Percentiles rank a stretch among this genome's conserved stretches.
These are phyloP conservation scores for Pisolithus orientalis DNA, from an alignment of 768 basidiomycete genomes.

Conservation along the genomic window DNA sequence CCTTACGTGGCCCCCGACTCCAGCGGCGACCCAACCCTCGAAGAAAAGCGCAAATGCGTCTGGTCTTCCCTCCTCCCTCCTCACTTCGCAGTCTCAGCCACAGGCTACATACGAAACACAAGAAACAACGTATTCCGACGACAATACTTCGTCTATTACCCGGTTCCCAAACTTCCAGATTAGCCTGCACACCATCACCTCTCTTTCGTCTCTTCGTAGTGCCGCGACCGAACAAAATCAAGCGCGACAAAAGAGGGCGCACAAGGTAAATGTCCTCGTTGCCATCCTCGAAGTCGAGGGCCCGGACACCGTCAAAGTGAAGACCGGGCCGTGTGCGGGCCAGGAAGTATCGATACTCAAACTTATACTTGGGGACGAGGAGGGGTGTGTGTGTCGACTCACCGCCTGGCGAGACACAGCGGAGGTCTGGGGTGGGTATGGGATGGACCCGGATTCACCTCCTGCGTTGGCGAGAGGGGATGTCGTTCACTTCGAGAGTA, in stretches of 20 bases:
- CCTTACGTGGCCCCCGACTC: constrained; percentile 56
- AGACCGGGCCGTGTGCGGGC: constrained; percentile 65
- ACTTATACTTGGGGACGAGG: constrained; percentile 69
- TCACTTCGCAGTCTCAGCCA: constrained; percentile 21
- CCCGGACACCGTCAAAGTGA: constrained; percentile 60
- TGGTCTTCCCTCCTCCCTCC: constrained; percentile 20
- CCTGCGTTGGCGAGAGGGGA: constrained; percentile 56
- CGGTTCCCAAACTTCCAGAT: constrained; percentile 74
- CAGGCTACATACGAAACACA: constrained; percentile 35
- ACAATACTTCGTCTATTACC: constrained; percentile 33
- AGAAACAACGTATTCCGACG: constrained; percentile 52
- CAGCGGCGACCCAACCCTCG: constrained; percentile 9
- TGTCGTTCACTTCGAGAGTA: constrained; percentile 64
- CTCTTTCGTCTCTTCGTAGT: constrained; percentile 37
- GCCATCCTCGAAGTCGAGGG: constrained; percentile 74
- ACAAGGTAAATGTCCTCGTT: constrained; percentile 54
- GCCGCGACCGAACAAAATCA: constrained; percentile 5
- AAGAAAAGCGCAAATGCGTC: constrained; percentile 2
- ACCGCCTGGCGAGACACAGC: constrained; percentile 78
- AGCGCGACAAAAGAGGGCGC: constrained; percentile 19
- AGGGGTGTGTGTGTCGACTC: constrained; percentile 59
- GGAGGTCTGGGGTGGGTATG: constrained; percentile 57
- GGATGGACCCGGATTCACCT: constrained; percentile 28
- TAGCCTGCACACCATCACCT: constrained; percentile 51
- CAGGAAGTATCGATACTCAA: constrained; percentile 62